These are phyloP conservation scores for Xerocomellus amylosporus DNA, from an alignment of 768 basidiomycete genomes.

Conservation along the genomic window DNA sequence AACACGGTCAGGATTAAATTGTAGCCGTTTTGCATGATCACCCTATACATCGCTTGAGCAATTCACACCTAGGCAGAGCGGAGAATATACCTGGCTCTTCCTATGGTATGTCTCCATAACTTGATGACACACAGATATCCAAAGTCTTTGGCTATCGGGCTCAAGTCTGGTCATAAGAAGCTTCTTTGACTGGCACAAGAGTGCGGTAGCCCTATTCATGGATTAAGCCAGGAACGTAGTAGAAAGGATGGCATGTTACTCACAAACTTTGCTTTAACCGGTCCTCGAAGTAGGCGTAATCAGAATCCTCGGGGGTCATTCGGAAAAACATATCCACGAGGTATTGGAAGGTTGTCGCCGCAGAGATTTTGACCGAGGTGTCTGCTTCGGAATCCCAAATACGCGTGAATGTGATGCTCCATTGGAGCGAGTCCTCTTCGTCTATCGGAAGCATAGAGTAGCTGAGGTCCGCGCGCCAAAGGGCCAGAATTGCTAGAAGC, in stretches of 20 bases:
- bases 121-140: constrained; percentile 62
- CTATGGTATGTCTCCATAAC: constrained; percentile 54
- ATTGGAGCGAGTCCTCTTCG: constrained; percentile 41
- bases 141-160: constrained; percentile 61
- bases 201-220: constrained; percentile 18
- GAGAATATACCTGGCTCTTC: constrained; percentile 43
- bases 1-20: constrained; percentile 49
- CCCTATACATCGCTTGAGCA: constrained; percentile 29
- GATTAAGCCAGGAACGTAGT: background rate
- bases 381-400: constrained; percentile 66
- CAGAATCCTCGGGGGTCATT: constrained; percentile 39
- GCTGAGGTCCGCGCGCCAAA: constrained; percentile 58
- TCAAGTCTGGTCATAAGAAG: constrained; percentile 60
- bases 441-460: constrained; percentile 53
- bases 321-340: constrained; percentile 44
- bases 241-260: constrained; percentile 18
- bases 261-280: constrained; percentile 52
- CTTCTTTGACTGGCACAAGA: constrained; percentile 52
- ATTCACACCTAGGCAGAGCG: background rate
- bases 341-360: constrained; percentile 48
- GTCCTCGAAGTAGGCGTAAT: constrained; percentile 35
- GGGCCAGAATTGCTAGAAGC: constrained; percentile 60
- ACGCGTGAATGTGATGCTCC: constrained; percentile 46
- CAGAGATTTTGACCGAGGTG: constrained; percentile 60
- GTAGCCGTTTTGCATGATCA: constrained; percentile 48